Base-by-base conservation (phyloP, 768 basidiomycete species). In the Russula griseocarnosa region DNA sequence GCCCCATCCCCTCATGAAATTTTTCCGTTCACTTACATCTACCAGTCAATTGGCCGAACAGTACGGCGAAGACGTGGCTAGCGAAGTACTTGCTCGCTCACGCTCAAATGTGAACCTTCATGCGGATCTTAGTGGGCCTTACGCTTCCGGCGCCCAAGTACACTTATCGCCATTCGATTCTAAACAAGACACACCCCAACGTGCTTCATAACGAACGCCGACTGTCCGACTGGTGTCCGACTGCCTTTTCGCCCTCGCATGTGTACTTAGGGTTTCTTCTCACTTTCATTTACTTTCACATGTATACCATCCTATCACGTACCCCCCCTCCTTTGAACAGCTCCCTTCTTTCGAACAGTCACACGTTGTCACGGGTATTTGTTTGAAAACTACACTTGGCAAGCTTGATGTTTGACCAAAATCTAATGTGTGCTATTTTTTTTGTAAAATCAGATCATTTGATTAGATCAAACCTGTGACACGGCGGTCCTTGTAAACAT, bases 31-130 rank as follows among this genome's bases (percentile, higher is more conserved):
- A 46, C 28, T 46, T 5, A 46, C n/a, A n/a, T 30, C 66, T 20
- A 51, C 24, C 57, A 88, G 87, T 66, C 86, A 87, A 79, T 79
- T 90, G 40, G 87, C 87, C 0, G 86, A 86, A 66, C 86, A 87
- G 69, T 90, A 88, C 69, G 88, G 88, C 20, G 76, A 78, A 14
- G 82, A 83, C 60, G 80, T 88, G 22, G 86, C 87, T 13, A 76
- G 79, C 40, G 84, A 87, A 53, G 78, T 84, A 8, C 68, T 87
- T 49, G 76, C 79, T 9, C 82, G 83, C 58, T 86, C 87, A 14
- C 79, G 81, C 26, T 80, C 81, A 34, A 83, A 81, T 69, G 72
- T 84, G 32, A 75, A 82, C 11, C 70, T 76, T 26, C 76, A 76
- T 62, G 66, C 70, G 30, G 67, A 70, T 69, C 73, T 73, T 38